Evolutionary conservation across 192 early-diverging fungal species (phyloP), one percentile per base, ranked within the genome.

Genomic region (Podila verticillata): DNA sequence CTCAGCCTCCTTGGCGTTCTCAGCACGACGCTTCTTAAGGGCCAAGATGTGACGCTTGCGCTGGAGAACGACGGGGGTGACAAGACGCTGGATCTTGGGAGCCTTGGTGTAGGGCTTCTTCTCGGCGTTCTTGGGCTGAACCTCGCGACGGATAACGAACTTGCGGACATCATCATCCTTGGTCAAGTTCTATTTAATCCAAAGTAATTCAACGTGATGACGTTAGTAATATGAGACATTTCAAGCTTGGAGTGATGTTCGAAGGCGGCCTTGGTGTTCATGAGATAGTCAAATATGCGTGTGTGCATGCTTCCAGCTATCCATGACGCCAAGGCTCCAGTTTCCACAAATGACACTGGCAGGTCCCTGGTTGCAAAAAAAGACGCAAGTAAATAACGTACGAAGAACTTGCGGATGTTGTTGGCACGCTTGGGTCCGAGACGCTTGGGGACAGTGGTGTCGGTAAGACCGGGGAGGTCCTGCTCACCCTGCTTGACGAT

Each of bases 101-200:
- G 87, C 96, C 94, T 99, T 99, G 89, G 96, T 94, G 92, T 90
- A 92, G 69, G 93, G 87, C 92, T 97, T 96, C 90, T 95, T 96
- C 73, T 91, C 95, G 56, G 89, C 86, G 84, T 92, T 91, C 91
- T 95, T 95, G 89, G 91, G 91, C 75, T 91, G 86, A 72, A 99
- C 88, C 85, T 98, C 96, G 83, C 97, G 96, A 82, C 96, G 96
- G 81, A 99, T 97, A 61, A 99, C 97, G 90, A 95, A 99, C 92
- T 99, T 95, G 91, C 96, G 95, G 69, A 99, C 97, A 89, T 99
- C 97, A 88, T 98, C 97, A 61, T 95, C 95, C 93, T 98, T 96
- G 89, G 85, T 92, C 84, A 99, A 92, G 90, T 95, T 93, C 89
- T 90, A 56, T 70, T 57, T 60, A 9, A 31, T 59, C 31, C 28